These are phyloP conservation scores for Plasmodium gaboni DNA, from an alignment of 169 alveolate species.

Conservation along the genomic window DNA sequence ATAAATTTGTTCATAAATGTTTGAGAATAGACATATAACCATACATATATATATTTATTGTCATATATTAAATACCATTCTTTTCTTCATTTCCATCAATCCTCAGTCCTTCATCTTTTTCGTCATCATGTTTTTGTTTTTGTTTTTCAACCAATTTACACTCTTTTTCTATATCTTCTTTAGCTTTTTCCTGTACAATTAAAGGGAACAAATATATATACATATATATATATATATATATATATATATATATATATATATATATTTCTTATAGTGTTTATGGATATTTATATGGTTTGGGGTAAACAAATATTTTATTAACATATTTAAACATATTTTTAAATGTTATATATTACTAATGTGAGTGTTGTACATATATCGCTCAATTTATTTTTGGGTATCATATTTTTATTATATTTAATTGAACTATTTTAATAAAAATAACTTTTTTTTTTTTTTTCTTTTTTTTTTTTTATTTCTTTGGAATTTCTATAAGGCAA, in stretches of 20 bases:
- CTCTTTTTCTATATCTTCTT: conserved; percentile 43
- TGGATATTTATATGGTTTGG: not conserved
- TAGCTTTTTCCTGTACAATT: conserved; percentile 52
- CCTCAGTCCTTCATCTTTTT: not conserved
- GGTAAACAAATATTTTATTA: too few relatives aligned
- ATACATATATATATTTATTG: conserved; percentile 1
- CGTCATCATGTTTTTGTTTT: conserved; percentile 20
- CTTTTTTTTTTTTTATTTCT: conserved; percentile 13
- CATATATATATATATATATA: not conserved
- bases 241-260: conserved; percentile 1
- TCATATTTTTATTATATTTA: conserved; percentile 28
- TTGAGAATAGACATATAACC: not conserved
- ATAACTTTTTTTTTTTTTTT: not conserved
- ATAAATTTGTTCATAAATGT: not conserved
- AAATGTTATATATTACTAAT: conserved; percentile 15
- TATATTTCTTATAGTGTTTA: too few relatives aligned
- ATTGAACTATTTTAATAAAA: conserved; percentile 12
- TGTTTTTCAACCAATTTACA: conserved; percentile 12
- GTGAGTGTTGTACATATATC: conserved; percentile 69
- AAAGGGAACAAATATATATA: not conserved
- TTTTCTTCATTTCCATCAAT: conserved; percentile 20
- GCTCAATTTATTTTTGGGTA: conserved; percentile 58
- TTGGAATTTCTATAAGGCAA: too few relatives aligned
- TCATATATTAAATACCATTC: conserved; percentile 4
- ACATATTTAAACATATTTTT: too few relatives aligned